A percentile compares a stretch with the other conserved stretches of the same genome.
Evolutionary conservation across 306 rosid species (phyloP).

Genomic region (Adenanthera pavonina): DNA sequence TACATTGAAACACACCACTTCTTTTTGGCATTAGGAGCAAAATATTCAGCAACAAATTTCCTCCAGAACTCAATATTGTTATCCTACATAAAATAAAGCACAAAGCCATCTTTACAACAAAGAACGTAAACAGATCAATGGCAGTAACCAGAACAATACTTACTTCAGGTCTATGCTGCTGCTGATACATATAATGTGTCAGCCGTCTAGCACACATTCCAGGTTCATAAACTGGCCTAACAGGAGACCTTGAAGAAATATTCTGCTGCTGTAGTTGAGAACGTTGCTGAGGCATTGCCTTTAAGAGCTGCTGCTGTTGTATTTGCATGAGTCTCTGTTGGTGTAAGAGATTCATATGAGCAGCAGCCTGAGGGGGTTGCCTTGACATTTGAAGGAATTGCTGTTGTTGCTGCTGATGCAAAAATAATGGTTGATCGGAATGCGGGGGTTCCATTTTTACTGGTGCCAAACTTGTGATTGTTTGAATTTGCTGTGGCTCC

Average conservation of each 20-base stretch:
- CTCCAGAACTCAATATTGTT: slow-evolving; percentile 98
- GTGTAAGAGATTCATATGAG: slow-evolving; percentile 74
- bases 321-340: slow-evolving; percentile 76
- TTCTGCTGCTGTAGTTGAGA: slow-evolving; percentile 78
- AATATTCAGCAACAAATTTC: slow-evolving; percentile 90
- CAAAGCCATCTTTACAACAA: slow-evolving; percentile 27
- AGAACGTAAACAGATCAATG: slow-evolving; percentile 23
- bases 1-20: slow-evolving; percentile 99
- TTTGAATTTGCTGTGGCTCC: slow-evolving; percentile 80
- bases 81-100: slow-evolving; percentile 61
- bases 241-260: slow-evolving; percentile 76
- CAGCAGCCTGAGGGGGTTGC: slow-evolving; percentile 83
- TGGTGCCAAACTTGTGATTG: slow-evolving; percentile 61
- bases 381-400: slow-evolving; percentile 88
- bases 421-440: slow-evolving; percentile 72
- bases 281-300: slow-evolving; percentile 85
- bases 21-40: slow-evolving; percentile 93
- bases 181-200: slow-evolving; percentile 91
- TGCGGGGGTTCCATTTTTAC: slow-evolving; percentile 82
- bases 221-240: slow-evolving; percentile 85
- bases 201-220: slow-evolving; percentile 96
- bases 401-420: slow-evolving; percentile 68
- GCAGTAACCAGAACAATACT: slow-evolving; percentile 27
- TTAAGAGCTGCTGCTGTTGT: slow-evolving; percentile 86
- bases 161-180: slow-evolving; percentile 93